Conservation (phyloP, 2,329 filamentous ascomycete species). For the Phialophora macrospora region DNA sequence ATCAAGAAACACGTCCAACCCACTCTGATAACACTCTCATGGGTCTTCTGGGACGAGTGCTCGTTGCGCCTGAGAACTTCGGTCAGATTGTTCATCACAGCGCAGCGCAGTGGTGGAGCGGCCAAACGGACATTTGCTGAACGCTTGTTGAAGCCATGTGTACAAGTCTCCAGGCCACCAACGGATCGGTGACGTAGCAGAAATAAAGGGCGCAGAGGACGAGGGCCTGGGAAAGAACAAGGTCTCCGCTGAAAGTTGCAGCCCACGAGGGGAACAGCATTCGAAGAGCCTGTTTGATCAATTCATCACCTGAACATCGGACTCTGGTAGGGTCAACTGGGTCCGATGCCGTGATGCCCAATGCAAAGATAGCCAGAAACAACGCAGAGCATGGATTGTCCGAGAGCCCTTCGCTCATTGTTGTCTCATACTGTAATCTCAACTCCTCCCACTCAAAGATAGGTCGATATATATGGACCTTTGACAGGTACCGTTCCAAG, state of each 20-base stretch:
- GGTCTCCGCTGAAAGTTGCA: not conserved
- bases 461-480: not conserved
- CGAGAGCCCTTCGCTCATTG: not conserved
- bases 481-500: not conserved
- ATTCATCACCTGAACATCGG: not conserved
- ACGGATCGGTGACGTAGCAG: conserved; percentile 2
- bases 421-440: not conserved
- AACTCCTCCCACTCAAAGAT: not conserved
- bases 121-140: conserved; percentile 20
- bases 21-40: not conserved
- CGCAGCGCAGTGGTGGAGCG: not conserved
- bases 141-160: conserved; percentile 24
- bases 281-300: not conserved
- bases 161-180: conserved; percentile 18
- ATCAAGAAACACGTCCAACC: not conserved
- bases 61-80: not conserved
- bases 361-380: not conserved
- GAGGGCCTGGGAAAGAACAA: not conserved
- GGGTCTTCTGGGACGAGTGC: not conserved
- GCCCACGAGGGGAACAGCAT: not conserved
- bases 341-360: not conserved
- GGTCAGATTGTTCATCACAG: not conserved
- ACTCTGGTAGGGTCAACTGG: not conserved
- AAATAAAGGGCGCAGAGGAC: not conserved
- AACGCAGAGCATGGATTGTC: not conserved